phyloP scores from a whole-genome alignment of 2,329 filamentous ascomycete genomes.

The Capronia coronata region DNA sequence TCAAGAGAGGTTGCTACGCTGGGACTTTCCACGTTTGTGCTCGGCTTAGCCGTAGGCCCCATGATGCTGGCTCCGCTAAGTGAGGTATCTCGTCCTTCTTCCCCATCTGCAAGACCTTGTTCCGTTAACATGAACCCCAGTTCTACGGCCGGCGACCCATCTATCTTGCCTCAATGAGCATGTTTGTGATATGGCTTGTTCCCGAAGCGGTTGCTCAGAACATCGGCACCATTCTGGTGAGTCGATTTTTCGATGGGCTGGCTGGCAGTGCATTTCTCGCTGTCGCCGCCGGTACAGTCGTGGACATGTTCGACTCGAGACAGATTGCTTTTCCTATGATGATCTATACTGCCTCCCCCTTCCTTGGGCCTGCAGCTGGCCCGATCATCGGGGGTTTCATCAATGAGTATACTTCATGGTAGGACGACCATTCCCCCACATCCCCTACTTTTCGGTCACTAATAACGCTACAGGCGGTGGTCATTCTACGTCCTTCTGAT shows the following conservation, averaged over 20 bases:
- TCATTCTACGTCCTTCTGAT: slow-evolving; percentile 80
- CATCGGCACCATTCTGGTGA: slow-evolving; percentile 70
- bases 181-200: slow-evolving; percentile 73
- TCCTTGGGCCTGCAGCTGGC: slow-evolving; percentile 46
- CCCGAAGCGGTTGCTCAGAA: slow-evolving; percentile 76
- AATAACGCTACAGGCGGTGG: slow-evolving; percentile 53
- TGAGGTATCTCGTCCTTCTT: slow-evolving; percentile 17
- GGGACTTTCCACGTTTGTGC: slow-evolving; percentile 45
- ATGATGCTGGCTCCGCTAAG: slow-evolving; percentile 41
- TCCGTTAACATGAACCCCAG: slow-evolving; percentile 57
- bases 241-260: slow-evolving; percentile 61
- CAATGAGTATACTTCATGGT: slow-evolving; percentile 57
- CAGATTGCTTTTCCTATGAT: slow-evolving; percentile 70
- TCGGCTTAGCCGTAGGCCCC: slow-evolving; percentile 55
- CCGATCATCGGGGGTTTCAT: slow-evolving; percentile 46
- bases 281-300: slow-evolving; percentile 66
- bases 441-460: no score
- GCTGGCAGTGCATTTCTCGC: slow-evolving; percentile 55
- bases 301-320: slow-evolving; percentile 60
- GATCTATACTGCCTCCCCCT: slow-evolving; percentile 60
- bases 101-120: slow-evolving; percentile 48
- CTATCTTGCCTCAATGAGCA: slow-evolving; percentile 65
- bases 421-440: background rate
- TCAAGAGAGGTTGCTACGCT: slow-evolving; percentile 42
- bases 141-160: slow-evolving; percentile 82